A percentile compares a stretch with the other conserved stretches of the same genome.
These are phyloP conservation scores for Ochetophila trinervis DNA, from an alignment of 306 rosid species.

Conservation along the genomic window DNA sequence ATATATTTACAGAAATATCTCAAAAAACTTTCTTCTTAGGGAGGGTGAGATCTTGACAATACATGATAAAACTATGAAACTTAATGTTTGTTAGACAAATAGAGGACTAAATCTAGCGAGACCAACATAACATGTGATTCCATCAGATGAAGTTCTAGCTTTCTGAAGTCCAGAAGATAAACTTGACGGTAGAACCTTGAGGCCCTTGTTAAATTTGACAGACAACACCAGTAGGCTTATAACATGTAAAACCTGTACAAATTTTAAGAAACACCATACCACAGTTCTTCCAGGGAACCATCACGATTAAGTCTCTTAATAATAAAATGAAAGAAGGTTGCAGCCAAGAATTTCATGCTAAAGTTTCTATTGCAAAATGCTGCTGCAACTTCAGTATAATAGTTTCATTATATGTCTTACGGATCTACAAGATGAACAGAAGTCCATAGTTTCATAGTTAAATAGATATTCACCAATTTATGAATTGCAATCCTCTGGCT, in stretches of 20 bases:
- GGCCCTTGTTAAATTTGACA: slow-evolving; percentile 4
- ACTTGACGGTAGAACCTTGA: slow-evolving; percentile 9
- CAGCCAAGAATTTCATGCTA: neutral
- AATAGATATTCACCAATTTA: slow-evolving; percentile 59
- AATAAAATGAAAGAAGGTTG: neutral
- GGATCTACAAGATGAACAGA: slow-evolving; percentile 14
- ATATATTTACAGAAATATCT: no score
- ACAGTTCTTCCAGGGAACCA: neutral
- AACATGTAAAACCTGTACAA: neutral
- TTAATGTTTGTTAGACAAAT: neutral
- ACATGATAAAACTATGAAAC: no score
- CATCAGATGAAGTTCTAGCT: slow-evolving; percentile 18
- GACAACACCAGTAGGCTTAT: neutral
- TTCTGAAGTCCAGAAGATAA: slow-evolving; percentile 18
- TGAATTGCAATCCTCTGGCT: slow-evolving; percentile 68
- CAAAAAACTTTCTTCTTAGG: no score
- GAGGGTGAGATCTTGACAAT: neutral
- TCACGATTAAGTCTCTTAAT: neutral
- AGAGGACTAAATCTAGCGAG: slow-evolving; percentile 9
- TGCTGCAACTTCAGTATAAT: neutral
- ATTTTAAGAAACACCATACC: neutral
- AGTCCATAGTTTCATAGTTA: slow-evolving; percentile 11
- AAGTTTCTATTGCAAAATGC: neutral
- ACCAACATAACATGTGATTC: neutral
- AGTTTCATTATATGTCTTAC: neutral